These are phyloP conservation scores for Paramarasmius palmivorus DNA, from an alignment of 1,284 basidiomycete genomes.

Conservation along the genomic window DNA sequence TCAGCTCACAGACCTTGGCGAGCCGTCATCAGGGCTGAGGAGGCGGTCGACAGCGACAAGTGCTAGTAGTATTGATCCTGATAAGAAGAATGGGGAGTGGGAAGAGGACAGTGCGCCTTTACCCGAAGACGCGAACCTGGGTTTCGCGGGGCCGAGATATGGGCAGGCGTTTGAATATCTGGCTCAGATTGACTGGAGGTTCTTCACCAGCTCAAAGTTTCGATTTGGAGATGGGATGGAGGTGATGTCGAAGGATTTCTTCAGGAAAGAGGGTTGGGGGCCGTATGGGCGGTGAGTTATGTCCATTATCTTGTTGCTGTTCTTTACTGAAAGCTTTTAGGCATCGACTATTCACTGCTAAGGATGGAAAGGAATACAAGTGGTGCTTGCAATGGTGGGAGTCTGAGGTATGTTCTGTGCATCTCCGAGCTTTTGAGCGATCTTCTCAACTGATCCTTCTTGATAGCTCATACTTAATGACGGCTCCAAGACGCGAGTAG, in stretches of 20 bases:
- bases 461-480: not conserved
- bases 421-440: too few species aligned
- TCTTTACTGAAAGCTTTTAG: too few species aligned
- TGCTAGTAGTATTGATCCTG: slow-evolving; percentile 1
- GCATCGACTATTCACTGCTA: not conserved
- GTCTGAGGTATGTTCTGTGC: not conserved
- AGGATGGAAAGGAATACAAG: slow-evolving; percentile 3
- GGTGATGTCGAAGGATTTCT: slow-evolving; percentile 8
- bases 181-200: slow-evolving; percentile 14
- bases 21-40: not conserved
- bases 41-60: not conserved
- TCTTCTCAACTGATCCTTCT: not conserved
- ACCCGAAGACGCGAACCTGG: not conserved
- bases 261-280: slow-evolving; percentile 8
- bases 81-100: not conserved
- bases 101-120: not conserved
- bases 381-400: not conserved
- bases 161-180: slow-evolving; percentile 3
- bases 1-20: not conserved
- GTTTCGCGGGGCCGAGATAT: not conserved
- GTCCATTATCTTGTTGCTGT: not conserved
- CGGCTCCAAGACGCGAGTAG: not conserved
- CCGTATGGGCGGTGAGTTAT: slow-evolving; percentile 4
- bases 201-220: slow-evolving; percentile 6
- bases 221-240: slow-evolving; percentile 10